Evolutionary conservation across 108 stramenopile species (phyloP), one percentile per base, ranked within the genome.

Genomic region (Cylindrotheca fusiformis): DNA sequence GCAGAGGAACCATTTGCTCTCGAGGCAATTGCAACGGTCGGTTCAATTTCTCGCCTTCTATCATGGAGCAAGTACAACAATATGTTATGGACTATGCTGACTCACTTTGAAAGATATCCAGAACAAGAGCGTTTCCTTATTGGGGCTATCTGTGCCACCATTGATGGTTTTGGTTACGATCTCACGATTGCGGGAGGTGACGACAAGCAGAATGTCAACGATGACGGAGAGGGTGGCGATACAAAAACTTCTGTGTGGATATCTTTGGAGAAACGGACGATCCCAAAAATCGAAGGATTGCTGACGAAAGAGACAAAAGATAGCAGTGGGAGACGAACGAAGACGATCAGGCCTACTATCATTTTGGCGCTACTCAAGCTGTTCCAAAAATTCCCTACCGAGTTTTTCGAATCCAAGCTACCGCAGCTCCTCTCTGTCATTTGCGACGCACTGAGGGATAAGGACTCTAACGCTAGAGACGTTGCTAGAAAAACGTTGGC

Each of bases 331-430:
- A 64, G 48, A 12, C 88, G 72, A 58, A 75, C 49, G 36, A 83
- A 90, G 61, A 78, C 76, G 26, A 76, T 97, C 8, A 80, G 96
- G 5, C 75, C 98, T 10, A 69, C 88, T 14, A 77, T 98, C 49
- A 87, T 91, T 49, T 66, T 98, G 51, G 96, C 95, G 18, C 69
- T 99, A 48, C 58, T 94, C 44, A 96, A 95, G 63, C 84, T 99
- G 5, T 87, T 83, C 62, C 76, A 86, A 60, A 94, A 94, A 63
- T 83, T 98, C 27, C 94, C 95, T n/a, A 51, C 54, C 10, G 31
- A 61, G 5, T 71, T 66, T 48, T 84, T 95, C 51, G 83, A 95
- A 55, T 20, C 61, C 22, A 90, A 93, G 48, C 75, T 96, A 49
- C 82, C 87, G 5, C 77, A 79, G 10, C 73, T 97, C 8, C 58